Evolutionary conservation across 2,329 filamentous ascomycete species (phyloP).

Genomic region (Nemania diffusa): DNA sequence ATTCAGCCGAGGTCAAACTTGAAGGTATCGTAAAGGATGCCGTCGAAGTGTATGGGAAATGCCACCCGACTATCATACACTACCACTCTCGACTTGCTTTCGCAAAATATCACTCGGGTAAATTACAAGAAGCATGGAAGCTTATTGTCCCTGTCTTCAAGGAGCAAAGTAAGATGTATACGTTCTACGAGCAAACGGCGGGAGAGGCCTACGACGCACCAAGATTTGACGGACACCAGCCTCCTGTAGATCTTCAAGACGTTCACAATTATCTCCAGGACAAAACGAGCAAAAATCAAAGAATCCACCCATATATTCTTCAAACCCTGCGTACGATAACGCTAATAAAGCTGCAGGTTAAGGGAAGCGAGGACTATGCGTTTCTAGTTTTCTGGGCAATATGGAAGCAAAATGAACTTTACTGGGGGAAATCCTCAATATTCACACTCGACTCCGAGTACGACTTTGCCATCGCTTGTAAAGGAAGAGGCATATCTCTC

Average conservation of each 20-base stretch:
- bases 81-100: constrained; percentile 6
- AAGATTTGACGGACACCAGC: neutral
- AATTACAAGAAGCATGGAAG: constrained; percentile 6
- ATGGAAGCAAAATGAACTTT: neutral
- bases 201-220: neutral
- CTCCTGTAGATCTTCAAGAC: neutral
- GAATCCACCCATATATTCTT: neutral
- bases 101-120: neutral
- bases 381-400: neutral
- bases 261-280: neutral
- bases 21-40: neutral
- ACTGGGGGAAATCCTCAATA: neutral
- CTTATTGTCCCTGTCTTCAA: neutral
- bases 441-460: constrained; percentile 3
- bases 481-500: neutral
- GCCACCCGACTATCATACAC: neutral
- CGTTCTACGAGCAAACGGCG: neutral
- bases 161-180: neutral
- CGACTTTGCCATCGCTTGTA: constrained; percentile 1
- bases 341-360: neutral
- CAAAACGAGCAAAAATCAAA: neutral
- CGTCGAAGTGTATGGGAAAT: neutral
- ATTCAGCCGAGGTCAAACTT: neutral
- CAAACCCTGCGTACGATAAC: neutral
- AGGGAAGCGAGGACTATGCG: neutral